Evolutionary conservation across 805 yeast genomes (phyloP).

Genomic region (Kregervanrija delftensis): DNA sequence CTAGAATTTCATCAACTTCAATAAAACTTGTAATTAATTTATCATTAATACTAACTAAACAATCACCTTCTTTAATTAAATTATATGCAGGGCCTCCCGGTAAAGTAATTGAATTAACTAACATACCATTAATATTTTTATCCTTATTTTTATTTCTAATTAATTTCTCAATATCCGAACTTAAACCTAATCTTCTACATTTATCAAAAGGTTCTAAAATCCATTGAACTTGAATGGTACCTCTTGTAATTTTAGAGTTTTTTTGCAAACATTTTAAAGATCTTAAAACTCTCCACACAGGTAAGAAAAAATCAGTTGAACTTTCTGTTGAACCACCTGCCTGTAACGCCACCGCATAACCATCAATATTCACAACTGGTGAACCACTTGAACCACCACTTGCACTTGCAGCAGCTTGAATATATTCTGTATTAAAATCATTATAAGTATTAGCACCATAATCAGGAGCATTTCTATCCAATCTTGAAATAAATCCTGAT

Average conservation of each 20-base stretch:
- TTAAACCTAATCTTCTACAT: constrained; percentile 80
- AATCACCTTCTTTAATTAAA: constrained; percentile 77
- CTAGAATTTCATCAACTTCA: constrained; percentile 77
- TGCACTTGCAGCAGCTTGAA: constrained; percentile 94
- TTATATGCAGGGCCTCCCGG: constrained; percentile 83
- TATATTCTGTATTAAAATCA: constrained; percentile 90
- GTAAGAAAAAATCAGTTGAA: constrained; percentile 88
- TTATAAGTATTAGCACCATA: constrained; percentile 84
- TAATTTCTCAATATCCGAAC: constrained; percentile 60
- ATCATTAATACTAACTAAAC: constrained; percentile 67
- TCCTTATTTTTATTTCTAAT: constrained; percentile 50
- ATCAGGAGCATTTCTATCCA: constrained; percentile 92
- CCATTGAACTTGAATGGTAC: constrained; percentile 92
- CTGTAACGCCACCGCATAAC: constrained; percentile 83
- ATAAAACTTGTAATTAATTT: constrained; percentile 61
- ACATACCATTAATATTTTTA: constrained; percentile 71
- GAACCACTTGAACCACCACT: constrained; percentile 96
- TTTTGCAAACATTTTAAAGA: constrained; percentile 71
- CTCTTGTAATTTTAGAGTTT: constrained; percentile 60
- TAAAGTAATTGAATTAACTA: constrained; percentile 75
- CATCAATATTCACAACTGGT: constrained; percentile 88
- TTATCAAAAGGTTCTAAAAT: constrained; percentile 79
- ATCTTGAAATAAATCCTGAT: constrained; percentile 77
- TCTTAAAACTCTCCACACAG: constrained; percentile 74
- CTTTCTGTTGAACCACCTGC: constrained; percentile 93